Evolutionary conservation across 1,139 yeast genomes (phyloP).

Genomic region (Geotrichum europaeum): DNA sequence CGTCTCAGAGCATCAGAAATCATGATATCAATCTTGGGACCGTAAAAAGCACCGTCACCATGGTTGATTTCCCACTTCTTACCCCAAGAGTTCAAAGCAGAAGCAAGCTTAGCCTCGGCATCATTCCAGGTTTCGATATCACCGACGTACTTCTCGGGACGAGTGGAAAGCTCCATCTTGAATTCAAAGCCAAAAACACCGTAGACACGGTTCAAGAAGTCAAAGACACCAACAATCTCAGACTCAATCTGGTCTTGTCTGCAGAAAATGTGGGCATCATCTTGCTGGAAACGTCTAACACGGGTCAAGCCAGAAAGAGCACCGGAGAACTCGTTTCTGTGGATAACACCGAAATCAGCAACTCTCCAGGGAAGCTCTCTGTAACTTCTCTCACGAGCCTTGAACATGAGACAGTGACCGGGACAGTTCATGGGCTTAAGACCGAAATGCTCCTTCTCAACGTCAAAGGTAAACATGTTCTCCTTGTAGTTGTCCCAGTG

Average conservation of each 20-base stretch:
- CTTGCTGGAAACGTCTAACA: constrained; percentile 97
- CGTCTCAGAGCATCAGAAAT: constrained; percentile 86
- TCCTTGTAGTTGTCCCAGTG: constrained; percentile 98
- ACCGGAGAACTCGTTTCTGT: constrained; percentile 93
- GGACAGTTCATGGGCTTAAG: constrained; percentile 90
- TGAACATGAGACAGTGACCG: constrained; percentile 89
- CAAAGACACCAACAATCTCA: constrained; percentile 75
- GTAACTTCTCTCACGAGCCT: constrained; percentile 82
- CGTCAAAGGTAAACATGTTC: constrained; percentile 94
- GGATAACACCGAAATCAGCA: constrained; percentile 93
- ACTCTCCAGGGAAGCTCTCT: constrained; percentile 94
- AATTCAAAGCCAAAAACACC: constrained; percentile 83
- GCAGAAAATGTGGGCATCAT: constrained; percentile 97
- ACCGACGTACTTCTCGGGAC: constrained; percentile 92
- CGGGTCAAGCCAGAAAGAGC: constrained; percentile 86
- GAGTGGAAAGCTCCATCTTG: constrained; percentile 83
- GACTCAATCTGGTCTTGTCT: constrained; percentile 76
- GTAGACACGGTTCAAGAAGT: constrained; percentile 72
- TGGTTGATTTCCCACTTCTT: constrained; percentile 87
- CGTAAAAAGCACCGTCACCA: constrained; percentile 98
- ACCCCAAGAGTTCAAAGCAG: constrained; percentile 69
- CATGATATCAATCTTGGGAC: constrained; percentile 95
- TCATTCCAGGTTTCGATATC: constrained; percentile 78
- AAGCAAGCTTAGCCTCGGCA: constrained; percentile 74
- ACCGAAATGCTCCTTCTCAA: constrained; percentile 79